A percentile compares a stretch with the other conserved stretches of the same genome.
phyloP scores from a whole-genome alignment of 345 rosid species.

The Syzygium grande region DNA sequence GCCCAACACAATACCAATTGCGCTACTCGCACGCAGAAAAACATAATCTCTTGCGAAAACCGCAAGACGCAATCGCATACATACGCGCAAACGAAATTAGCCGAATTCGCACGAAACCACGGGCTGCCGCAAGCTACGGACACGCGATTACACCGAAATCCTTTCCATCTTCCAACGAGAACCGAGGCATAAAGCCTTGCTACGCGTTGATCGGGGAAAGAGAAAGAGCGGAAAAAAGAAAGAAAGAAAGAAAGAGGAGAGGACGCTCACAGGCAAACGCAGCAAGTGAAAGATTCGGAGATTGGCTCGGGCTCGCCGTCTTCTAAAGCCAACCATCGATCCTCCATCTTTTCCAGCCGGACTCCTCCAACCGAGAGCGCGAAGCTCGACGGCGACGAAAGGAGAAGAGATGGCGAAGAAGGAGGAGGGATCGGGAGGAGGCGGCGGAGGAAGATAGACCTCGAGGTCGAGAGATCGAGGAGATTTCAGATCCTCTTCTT shows the following conservation, averaged over 20 bases:
- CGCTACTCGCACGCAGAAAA: neutral
- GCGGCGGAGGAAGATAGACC: no score
- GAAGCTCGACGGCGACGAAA: neutral
- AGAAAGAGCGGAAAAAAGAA: neutral
- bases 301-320: constrained; percentile 25
- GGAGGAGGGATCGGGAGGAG: neutral
- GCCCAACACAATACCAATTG: neutral
- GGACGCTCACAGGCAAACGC: constrained; percentile 56
- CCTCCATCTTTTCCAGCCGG: neutral
- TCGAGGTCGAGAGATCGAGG: neutral
- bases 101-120: neutral
- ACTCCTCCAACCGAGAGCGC: neutral
- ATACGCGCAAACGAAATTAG: neutral
- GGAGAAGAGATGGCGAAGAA: no score
- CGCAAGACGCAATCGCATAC: neutral
- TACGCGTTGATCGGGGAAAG: neutral
- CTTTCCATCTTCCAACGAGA: neutral
- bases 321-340: neutral
- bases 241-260: neutral
- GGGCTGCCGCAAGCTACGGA: neutral
- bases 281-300: constrained; percentile 44
- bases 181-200: neutral
- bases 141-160: neutral
- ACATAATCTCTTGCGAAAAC: neutral
- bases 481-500: neutral